Percentiles rank a stretch among this genome's conserved stretches.
phyloP scores from a whole-genome alignment of 495 filamentous ascomycete genomes.

The Talaromyces liani region DNA sequence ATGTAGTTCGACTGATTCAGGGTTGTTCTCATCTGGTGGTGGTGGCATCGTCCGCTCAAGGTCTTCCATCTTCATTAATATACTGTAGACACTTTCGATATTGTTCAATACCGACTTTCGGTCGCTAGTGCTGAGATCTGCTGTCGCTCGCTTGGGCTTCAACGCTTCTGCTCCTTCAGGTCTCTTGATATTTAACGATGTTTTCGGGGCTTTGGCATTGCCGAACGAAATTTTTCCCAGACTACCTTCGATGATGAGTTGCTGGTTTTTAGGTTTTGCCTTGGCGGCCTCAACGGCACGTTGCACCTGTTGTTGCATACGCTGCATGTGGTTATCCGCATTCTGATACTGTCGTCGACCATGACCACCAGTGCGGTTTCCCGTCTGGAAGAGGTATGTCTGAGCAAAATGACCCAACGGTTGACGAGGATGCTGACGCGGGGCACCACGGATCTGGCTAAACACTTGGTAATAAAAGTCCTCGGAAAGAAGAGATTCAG shows the following conservation, averaged over 20 bases:
- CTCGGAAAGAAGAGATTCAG: conserved; percentile 72
- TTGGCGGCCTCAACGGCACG: conserved; percentile 96
- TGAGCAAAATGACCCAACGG: conserved; percentile 94
- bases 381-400: conserved; percentile 92
- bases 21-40: conserved; percentile 52
- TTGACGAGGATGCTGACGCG: conserved; percentile 79
- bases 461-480: conserved; percentile 99
- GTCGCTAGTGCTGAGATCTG: conserved; percentile 53
- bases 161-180: conserved; percentile 56
- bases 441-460: conserved; percentile 82
- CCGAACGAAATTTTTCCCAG: conserved; percentile 98
- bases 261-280: conserved; percentile 93
- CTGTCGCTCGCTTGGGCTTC: conserved; percentile 33
- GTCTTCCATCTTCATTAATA: conserved; percentile 88
- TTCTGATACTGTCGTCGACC: conserved; percentile 59
- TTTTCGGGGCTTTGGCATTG: conserved; percentile 94
- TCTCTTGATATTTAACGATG: conserved; percentile 90
- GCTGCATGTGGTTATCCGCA: conserved; percentile 94
- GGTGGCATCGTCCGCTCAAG: conserved; percentile 85
- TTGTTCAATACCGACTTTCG: conserved; percentile 75
- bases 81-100: conserved; percentile 79
- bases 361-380: conserved; percentile 62
- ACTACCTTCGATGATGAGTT: conserved; percentile 97
- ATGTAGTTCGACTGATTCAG: conserved; percentile 56
- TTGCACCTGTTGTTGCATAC: conserved; percentile 98